Evolutionary conservation across 805 yeast genomes (phyloP).

Genomic region (Candida nitratophila): DNA sequence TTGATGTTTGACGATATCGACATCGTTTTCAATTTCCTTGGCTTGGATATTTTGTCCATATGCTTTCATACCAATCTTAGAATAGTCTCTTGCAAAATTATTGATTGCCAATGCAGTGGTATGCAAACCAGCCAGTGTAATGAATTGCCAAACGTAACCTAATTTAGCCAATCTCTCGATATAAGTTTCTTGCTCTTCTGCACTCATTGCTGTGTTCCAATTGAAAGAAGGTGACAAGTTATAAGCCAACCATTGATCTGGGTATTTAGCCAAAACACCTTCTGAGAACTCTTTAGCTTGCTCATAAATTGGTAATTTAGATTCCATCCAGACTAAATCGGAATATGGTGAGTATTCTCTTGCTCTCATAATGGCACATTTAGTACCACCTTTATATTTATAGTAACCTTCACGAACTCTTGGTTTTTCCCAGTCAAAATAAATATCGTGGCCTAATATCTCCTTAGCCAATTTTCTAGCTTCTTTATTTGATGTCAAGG

Average conservation of each 20-base stretch:
- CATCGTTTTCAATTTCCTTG: constrained; percentile 80
- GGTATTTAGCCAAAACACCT: constrained; percentile 75
- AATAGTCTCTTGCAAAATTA: constrained; percentile 71
- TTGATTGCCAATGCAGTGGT: constrained; percentile 91
- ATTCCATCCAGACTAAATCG: constrained; percentile 97
- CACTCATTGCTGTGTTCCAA: constrained; percentile 92
- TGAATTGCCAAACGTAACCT: constrained; percentile 97
- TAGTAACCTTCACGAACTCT: constrained; percentile 96
- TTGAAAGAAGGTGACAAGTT: constrained; percentile 96
- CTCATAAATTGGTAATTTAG: constrained; percentile 84
- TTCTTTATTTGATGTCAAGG: constrained; percentile 69
- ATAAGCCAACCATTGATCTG: constrained; percentile 94
- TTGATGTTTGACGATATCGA: constrained; percentile 95
- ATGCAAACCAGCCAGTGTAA: constrained; percentile 94
- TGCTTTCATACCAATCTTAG: constrained; percentile 88
- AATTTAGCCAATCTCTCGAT: constrained; percentile 78
- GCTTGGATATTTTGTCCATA: constrained; percentile 85
- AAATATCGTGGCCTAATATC: constrained; percentile 73
- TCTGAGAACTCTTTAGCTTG: constrained; percentile 94
- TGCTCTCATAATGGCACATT: constrained; percentile 95
- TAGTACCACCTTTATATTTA: constrained; percentile 93
- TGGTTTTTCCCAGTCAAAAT: constrained; percentile 92
- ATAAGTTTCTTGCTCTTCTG: constrained; percentile 83
- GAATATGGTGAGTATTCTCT: constrained; percentile 93
- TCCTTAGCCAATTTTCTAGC: constrained; percentile 71